Base-by-base conservation (phyloP, 345 rosid genomes). In the Moricandia moricandioides region DNA sequence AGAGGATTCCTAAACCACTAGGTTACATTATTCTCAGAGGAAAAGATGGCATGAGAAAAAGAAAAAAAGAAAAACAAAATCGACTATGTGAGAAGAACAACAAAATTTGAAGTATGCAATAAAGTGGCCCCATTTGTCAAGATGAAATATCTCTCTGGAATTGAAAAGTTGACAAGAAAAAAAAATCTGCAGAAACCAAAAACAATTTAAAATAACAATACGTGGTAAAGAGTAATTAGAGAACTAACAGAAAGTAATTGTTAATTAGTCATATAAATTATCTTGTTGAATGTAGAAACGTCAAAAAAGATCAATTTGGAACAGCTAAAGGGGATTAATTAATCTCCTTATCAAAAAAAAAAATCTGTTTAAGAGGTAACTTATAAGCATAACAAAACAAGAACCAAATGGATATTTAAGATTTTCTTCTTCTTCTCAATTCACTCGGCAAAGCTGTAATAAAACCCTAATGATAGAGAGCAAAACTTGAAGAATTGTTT, bases 101-200 rank as follows among this genome's bases (percentile, higher is more conserved):
- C 45, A 61, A 27, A 67, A 35, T 24, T 35, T 61, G 62, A 68
- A 69, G 16, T 3, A 51, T 9, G 37, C 24, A 11, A 68, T 17
- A 12, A 26, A 61, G 64, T 62, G 69, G 56, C 5, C 63, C 34
- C 62, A 62, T 49, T 49, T 26, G 16, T 75, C 69, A 45, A 59
- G 11, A 49, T 31, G 49, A 7, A 33, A 47, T 35, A 26, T 33
- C 49, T 67, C 27, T 12, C 3, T 27, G 17, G 10, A 51, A 29
- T 2, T 34, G 3, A 1, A 43, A 57, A 47, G 52, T 47, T 45
- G 51, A 13, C 51, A 45, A 45, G 17, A 45, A n/a, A 13, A 5
- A 11, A n/a, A 45, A 13, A n/a, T 45, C 17, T 45, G 13, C 17
- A 17, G 18, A n/a, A 13, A 12, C 51, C 6, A 13, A 11, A 14